Base-by-base conservation (phyloP, 805 yeast species). In the Lipomyces starkeyi region DNA sequence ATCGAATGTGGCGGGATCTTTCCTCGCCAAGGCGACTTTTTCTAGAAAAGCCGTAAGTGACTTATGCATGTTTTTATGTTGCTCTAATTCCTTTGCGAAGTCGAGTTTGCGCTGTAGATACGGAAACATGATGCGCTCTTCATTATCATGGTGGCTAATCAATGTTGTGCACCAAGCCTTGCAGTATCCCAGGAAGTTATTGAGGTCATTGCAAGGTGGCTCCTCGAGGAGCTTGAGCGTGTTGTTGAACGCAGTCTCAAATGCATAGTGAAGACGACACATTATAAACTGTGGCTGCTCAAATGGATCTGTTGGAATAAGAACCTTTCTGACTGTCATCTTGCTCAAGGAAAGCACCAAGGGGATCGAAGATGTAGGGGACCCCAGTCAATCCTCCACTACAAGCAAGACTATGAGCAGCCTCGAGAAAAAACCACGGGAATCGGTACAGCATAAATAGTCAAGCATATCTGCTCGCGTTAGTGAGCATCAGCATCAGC, bases 111-210 rank as follows among this genome's bases (percentile, higher is more conserved):
- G 27, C n/a, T 9, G 17, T 40, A 61, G 59, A 11, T 37, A 29
- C n/a, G 68, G 68, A 37, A 61, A 61, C 68, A 61, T 49, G 34
- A 35, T 59, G 40, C 57, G 64, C 43, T 65, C 68, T 57, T 65
- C 68, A 14, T 58, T 47, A 14, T 56, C 37, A 49, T 60, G 68
- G 20, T 65, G 68, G 37, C 43, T 34, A 29, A 61, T 20, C 40
- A 65, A 47, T n/a, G 62, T 40, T 7, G 54, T 58, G 20, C 62
- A 64, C 64, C 64, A 65, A 1, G 59, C 60, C 8, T 56, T 14
- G 32, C 64, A 55, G 55, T 65, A 65, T 29, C 68, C 68, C 22
- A 65, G 40, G 63, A 65, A 65, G 35, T 65, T 65, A n/a, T 7
- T 17, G 9, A 65, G 47, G 20, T 65, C 68, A 20, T 55, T 37